phyloP scores from a whole-genome alignment of 1,284 basidiomycete species.

The Amylostereum areolatum region DNA sequence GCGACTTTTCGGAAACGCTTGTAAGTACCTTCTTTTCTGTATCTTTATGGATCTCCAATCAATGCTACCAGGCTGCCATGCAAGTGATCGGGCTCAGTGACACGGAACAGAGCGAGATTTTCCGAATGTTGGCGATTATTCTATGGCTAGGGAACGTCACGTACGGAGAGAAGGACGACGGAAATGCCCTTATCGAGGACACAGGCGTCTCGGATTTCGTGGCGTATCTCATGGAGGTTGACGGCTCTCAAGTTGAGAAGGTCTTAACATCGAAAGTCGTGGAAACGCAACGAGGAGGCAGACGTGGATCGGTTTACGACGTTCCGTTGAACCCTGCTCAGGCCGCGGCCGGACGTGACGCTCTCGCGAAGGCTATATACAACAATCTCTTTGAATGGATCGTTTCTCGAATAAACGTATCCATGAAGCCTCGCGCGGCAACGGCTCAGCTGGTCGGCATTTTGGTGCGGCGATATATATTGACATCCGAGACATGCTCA shows the following conservation, averaged over 20 bases:
- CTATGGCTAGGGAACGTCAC: conserved; percentile 97
- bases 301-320: conserved; percentile 93
- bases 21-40: conserved; percentile 37
- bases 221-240: conserved; percentile 90
- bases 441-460: conserved; percentile 92
- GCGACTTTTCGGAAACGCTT: conserved; percentile 86
- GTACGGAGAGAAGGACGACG: conserved; percentile 85
- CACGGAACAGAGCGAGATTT: conserved; percentile 89
- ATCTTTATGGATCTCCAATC: conserved; percentile 10
- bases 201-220: conserved; percentile 92
- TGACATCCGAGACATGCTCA: not conserved
- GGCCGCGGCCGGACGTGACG: conserved; percentile 85
- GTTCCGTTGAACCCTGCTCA: conserved; percentile 95
- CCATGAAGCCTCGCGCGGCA: conserved; percentile 83
- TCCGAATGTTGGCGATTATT: conserved; percentile 88
- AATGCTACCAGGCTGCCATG: conserved; percentile 77
- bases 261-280: conserved; percentile 83
- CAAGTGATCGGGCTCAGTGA: conserved; percentile 80
- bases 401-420: conserved; percentile 91
- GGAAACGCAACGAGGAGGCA: conserved; percentile 90
- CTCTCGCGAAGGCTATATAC: conserved; percentile 94
- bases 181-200: conserved; percentile 81
- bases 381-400: conserved; percentile 99
- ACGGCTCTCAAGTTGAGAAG: conserved; percentile 76
- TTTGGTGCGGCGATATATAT: conserved; percentile 43